Conservation (phyloP, 108 stramenopile species). For the Nitzschia sp. region DNA sequence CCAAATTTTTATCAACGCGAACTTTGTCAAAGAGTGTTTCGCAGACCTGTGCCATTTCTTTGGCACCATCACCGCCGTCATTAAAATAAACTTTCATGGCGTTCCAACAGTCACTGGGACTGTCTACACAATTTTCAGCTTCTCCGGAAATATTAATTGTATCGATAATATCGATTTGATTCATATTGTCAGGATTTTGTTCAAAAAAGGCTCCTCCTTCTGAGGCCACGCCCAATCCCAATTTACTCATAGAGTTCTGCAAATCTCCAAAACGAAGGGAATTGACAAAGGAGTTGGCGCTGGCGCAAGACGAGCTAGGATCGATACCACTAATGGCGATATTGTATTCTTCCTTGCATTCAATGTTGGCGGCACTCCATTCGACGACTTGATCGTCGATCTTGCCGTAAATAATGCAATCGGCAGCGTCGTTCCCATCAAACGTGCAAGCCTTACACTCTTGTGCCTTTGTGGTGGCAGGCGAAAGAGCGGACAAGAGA, state of each 20-base stretch:
- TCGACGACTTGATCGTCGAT: conserved; percentile 28
- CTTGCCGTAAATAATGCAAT: conserved; percentile 37
- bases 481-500: too few species aligned
- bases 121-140: conserved; percentile 17
- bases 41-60: conserved; percentile 34
- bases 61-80: conserved; percentile 10
- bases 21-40: conserved; percentile 12
- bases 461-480: too few species aligned
- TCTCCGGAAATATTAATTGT: conserved; percentile 19
- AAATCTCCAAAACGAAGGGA: conserved; percentile 19
- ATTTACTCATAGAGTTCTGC: conserved; percentile 2
- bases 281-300: conserved; percentile 34
- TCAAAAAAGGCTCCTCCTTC: conserved; percentile 34
- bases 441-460: conserved; percentile 13
- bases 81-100: conserved; percentile 33
- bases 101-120: conserved; percentile 29
- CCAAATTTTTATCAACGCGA: conserved; percentile 8
- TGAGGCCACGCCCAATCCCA: conserved; percentile 23
- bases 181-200: too few species aligned
- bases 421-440: conserved; percentile 23
- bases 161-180: conserved; percentile 14
- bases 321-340: conserved; percentile 28
- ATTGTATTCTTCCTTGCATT: conserved; percentile 22
- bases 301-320: conserved; percentile 9
- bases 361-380: conserved; percentile 27